phyloP scores from a whole-genome alignment of 2,329 filamentous ascomycete species.

The Paracamarosporium sp. region DNA sequence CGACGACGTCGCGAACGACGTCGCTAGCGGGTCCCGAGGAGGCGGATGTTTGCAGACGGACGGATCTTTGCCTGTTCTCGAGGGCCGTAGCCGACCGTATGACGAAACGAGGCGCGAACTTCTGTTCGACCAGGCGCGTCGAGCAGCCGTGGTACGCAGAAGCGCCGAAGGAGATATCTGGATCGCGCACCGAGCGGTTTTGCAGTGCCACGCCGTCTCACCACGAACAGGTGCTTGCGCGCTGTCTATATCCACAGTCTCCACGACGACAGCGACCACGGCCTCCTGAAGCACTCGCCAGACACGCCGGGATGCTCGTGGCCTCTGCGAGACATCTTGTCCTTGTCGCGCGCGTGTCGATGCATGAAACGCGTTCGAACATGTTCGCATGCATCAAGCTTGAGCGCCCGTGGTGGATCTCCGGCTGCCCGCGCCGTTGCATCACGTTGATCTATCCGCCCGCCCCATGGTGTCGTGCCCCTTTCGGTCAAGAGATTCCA shows the following conservation, averaged over 20 bases:
- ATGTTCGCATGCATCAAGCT: slow-evolving; percentile 28
- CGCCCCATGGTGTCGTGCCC: not conserved
- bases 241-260: not conserved
- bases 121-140: not conserved
- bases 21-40: not conserved
- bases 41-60: not conserved
- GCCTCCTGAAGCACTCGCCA: slow-evolving; percentile 14
- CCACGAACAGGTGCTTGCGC: not conserved
- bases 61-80: not conserved
- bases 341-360: slow-evolving; percentile 8
- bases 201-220: no score
- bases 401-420: slow-evolving; percentile 13
- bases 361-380: slow-evolving; percentile 30
- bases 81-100: not conserved
- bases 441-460: slow-evolving; percentile 7
- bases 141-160: not conserved
- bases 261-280: not conserved
- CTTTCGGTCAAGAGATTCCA: not conserved
- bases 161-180: not conserved
- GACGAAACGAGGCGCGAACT: not conserved
- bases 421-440: slow-evolving; percentile 1
- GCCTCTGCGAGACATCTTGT: slow-evolving; percentile 15
- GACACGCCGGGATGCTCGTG: not conserved
- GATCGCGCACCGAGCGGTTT: no score
- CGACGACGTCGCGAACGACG: not conserved